Conservation (phyloP, 805 yeast genomes). For the Hanseniaspora pseudoguilliermondii region DNA sequence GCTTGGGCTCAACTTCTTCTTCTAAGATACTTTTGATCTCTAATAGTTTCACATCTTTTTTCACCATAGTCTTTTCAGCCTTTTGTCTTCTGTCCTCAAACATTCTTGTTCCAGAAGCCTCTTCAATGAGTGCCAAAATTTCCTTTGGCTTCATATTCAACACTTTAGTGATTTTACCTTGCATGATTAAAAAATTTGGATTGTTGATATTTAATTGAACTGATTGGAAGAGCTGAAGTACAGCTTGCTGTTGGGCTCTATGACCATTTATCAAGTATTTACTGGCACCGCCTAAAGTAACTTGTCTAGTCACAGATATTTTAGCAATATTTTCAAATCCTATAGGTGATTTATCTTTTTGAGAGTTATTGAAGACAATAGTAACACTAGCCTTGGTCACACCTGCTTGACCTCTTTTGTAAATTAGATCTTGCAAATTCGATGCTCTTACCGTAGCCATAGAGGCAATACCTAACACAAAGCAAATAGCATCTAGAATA, state of each 20-base stretch:
- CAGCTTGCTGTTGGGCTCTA: conserved; percentile 88
- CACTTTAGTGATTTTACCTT: conserved; percentile 94
- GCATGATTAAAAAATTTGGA: conserved; percentile 96
- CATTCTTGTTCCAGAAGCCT: conserved; percentile 95
- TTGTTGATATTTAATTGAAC: conserved; percentile 93
- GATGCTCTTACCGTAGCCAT: conserved; percentile 93
- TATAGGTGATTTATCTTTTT: conserved; percentile 64
- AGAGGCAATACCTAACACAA: conserved; percentile 90
- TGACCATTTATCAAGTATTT: conserved; percentile 92
- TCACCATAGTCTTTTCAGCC: conserved; percentile 82
- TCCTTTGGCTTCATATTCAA: conserved; percentile 91
- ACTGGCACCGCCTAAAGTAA: conserved; percentile 80
- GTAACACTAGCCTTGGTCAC: conserved; percentile 95
- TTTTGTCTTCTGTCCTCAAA: conserved; percentile 87
- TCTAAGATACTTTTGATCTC: conserved; percentile 60
- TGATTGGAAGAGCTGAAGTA: conserved; percentile 77
- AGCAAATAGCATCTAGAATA: conserved; percentile 91
- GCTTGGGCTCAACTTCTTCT: conserved; percentile 88
- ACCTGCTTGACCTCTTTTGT: conserved; percentile 96
- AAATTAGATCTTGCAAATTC: conserved; percentile 82
- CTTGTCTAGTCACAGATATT: conserved; percentile 84
- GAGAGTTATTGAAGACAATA: conserved; percentile 82
- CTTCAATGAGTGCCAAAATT: conserved; percentile 81
- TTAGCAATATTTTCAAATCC: conserved; percentile 69
- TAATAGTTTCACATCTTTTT: conserved; percentile 71